phyloP scores from a whole-genome alignment of 1,284 basidiomycete genomes.

The Trichosporon sp. region DNA sequence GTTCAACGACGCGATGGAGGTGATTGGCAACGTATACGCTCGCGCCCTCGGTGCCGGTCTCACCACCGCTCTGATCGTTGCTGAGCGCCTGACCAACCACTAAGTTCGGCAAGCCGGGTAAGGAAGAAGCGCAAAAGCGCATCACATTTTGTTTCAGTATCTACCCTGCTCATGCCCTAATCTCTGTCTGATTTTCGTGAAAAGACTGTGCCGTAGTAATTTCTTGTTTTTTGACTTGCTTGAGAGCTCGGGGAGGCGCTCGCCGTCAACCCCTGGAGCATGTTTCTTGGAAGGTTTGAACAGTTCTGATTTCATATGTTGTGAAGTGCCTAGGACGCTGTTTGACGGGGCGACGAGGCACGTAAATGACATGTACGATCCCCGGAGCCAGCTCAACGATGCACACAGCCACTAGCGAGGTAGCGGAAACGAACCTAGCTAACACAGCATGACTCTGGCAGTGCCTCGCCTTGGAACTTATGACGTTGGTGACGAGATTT shows the following conservation, averaged over 20 bases:
- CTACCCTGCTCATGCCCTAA: background rate
- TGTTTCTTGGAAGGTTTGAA: constrained; percentile 12
- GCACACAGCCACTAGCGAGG: background rate
- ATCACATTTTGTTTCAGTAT: background rate
- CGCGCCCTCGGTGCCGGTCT: constrained; percentile 51
- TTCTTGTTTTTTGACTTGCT: constrained; percentile 9
- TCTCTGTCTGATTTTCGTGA: background rate
- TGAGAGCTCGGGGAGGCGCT: background rate
- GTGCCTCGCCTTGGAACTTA: background rate
- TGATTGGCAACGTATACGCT: constrained; percentile 49
- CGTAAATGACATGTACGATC: constrained; percentile 5
- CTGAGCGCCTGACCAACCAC: constrained; percentile 39
- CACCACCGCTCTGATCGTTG: constrained; percentile 46
- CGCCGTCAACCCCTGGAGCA: background rate
- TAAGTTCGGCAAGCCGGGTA: background rate
- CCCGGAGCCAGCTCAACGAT: background rate
- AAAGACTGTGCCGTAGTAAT: constrained; percentile 7
- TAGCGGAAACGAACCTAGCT: background rate
- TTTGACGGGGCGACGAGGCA: constrained; percentile 1
- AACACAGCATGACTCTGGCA: background rate
- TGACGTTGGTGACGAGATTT: background rate
- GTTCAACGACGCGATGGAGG: constrained; percentile 48
- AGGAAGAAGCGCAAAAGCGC: background rate
- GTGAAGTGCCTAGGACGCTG: constrained; percentile 14
- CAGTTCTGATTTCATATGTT: constrained; percentile 3